These are phyloP conservation scores for Microglena sp. DNA, from an alignment of 139 green algal species.

Conservation along the genomic window DNA sequence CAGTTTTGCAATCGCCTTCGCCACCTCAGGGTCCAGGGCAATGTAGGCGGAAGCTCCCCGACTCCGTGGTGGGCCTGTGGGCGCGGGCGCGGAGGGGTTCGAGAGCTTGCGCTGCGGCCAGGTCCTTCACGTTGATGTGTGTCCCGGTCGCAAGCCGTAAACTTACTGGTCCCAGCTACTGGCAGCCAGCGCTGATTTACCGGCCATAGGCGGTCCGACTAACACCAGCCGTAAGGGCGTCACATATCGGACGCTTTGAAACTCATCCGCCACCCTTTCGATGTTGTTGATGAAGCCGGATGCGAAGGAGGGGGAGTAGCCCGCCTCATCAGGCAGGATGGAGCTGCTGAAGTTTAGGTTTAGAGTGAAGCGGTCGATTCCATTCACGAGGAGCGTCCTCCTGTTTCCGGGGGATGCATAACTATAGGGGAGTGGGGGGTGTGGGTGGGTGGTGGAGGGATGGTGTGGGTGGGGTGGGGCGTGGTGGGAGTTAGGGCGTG, in stretches of 20 bases:
- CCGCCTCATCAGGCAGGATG: neutral
- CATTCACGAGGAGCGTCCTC: neutral
- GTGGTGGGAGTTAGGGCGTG: too few species aligned
- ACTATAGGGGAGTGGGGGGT: too few species aligned
- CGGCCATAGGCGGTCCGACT: constrained; percentile 23
- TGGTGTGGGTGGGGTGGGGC: too few species aligned
- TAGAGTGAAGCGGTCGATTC: constrained; percentile 6
- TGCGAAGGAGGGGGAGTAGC: constrained; percentile 2
- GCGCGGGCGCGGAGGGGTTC: neutral
- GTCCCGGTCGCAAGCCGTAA: too few species aligned
- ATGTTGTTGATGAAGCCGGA: constrained; percentile 17
- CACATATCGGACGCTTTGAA: constrained; percentile 7
- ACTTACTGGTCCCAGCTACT: too few species aligned
- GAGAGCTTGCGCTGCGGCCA: neutral
- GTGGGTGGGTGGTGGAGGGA: too few species aligned
- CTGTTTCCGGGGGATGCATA: too few species aligned
- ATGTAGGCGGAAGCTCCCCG: too few species aligned
- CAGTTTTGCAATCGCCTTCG: too few species aligned
- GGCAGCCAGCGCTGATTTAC: constrained; percentile 13
- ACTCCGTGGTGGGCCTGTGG: too few species aligned
- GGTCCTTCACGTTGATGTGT: too few species aligned
- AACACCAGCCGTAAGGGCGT: constrained; percentile 31
- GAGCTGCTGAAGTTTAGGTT: constrained; percentile 5
- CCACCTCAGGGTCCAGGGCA: too few species aligned
- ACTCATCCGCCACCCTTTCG: constrained; percentile 11